Evolutionary conservation across 768 basidiomycete species (phyloP).

Genomic region (Stropharia rugosoannulata): DNA sequence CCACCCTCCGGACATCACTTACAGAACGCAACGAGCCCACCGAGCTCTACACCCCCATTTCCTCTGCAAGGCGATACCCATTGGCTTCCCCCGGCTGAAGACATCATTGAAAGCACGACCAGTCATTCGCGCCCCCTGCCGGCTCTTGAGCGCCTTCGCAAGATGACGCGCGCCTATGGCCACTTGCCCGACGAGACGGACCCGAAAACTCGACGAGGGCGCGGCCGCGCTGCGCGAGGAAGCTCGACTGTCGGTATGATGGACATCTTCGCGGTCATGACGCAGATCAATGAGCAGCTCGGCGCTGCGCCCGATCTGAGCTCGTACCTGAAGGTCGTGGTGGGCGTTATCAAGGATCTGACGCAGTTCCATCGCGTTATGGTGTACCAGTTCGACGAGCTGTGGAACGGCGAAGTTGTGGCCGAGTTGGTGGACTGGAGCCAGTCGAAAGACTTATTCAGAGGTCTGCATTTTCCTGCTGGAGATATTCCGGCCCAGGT

Average conservation of each 20-base stretch:
- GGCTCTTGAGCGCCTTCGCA: conserved; percentile 66
- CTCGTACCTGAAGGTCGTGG: conserved; percentile 68
- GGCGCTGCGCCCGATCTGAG: conserved; percentile 64
- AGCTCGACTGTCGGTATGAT: conserved; percentile 55
- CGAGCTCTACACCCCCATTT: conserved; percentile 1
- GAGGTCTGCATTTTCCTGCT: conserved; percentile 71
- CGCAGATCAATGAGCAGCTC: conserved; percentile 81
- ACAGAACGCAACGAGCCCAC: background rate
- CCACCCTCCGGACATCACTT: background rate
- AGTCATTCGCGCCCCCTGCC: conserved; percentile 65
- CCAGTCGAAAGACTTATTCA: conserved; percentile 70
- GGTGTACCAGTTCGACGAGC: conserved; percentile 80
- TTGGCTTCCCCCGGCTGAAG: conserved; percentile 51
- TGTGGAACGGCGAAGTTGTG: conserved; percentile 78
- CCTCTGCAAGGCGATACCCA: conserved; percentile 22
- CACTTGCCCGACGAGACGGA: conserved; percentile 1
- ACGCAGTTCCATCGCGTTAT: conserved; percentile 82
- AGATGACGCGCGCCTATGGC: conserved; percentile 30
- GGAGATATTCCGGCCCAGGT: conserved; percentile 69
- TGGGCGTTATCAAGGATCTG: conserved; percentile 71
- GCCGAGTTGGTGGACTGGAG: conserved; percentile 81
- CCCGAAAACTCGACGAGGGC: conserved; percentile 14
- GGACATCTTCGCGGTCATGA: conserved; percentile 78
- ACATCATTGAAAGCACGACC: conserved; percentile 72
- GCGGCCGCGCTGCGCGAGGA: conserved; percentile 14